These are phyloP conservation scores for Juncus effusus DNA, from an alignment of 176 grass and related monocot species.

Conservation along the genomic window DNA sequence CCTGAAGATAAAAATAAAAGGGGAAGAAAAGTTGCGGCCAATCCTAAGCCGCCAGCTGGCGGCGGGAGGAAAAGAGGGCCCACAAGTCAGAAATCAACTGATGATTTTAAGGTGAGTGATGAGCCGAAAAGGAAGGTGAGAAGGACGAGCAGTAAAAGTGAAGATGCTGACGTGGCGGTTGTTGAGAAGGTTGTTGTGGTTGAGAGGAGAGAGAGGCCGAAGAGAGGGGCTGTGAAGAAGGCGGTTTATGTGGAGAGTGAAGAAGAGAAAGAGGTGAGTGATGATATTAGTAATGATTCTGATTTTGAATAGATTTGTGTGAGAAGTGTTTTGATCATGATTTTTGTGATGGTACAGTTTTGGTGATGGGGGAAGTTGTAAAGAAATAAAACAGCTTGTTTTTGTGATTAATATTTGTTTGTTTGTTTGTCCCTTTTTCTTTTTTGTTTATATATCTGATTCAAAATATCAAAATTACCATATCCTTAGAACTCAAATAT, in stretches of 20 bases:
- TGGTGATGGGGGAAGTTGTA: background rate
- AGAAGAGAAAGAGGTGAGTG: constrained; percentile 41
- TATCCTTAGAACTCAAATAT: no score
- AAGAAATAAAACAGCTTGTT: background rate
- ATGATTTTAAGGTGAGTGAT: constrained; percentile 45
- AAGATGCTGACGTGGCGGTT: constrained; percentile 14
- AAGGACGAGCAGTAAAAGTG: constrained; percentile 53
- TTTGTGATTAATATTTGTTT: no score
- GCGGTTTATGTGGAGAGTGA: constrained; percentile 36
- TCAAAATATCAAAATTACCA: no score
- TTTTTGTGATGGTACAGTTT: background rate
- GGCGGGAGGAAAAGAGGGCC: constrained; percentile 22
- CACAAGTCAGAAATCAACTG: constrained; percentile 41
- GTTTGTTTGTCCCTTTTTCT: no score
- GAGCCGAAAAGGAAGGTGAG: constrained; percentile 42
- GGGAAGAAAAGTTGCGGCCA: constrained; percentile 48
- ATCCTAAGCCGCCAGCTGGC: constrained; percentile 8
- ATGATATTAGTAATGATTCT: constrained; percentile 39
- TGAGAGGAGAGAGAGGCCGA: constrained; percentile 37
- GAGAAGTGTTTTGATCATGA: background rate
- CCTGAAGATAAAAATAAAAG: constrained; percentile 38
- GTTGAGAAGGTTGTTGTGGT: constrained; percentile 17
- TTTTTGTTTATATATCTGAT: no score
- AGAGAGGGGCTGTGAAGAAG: constrained; percentile 40
- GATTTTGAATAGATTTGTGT: constrained; percentile 38